These are phyloP conservation scores for Linaria vulgaris DNA, from an alignment of 257 asterid genomes.

Conservation along the genomic window DNA sequence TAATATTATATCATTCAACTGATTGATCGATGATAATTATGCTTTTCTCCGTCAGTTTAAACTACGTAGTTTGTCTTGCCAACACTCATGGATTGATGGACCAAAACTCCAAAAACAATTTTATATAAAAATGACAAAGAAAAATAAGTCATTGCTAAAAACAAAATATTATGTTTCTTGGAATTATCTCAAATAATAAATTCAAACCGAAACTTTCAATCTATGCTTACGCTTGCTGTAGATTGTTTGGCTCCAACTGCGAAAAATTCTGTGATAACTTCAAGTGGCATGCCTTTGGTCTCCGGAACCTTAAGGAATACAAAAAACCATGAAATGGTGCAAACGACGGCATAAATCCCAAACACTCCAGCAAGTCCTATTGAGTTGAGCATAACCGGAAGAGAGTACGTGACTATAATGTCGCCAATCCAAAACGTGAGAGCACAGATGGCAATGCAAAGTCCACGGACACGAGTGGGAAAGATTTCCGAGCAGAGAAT, in stretches of 20 bases:
- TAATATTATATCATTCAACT: too few relatives aligned
- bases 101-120: too few relatives aligned
- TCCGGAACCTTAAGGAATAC: constrained; percentile 77
- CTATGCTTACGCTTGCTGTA: too few relatives aligned
- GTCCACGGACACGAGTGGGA: constrained; percentile 91
- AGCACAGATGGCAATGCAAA: constrained; percentile 94
- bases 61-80: too few relatives aligned
- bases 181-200: too few relatives aligned
- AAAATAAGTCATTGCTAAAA: too few relatives aligned
- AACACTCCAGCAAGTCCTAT: constrained; percentile 82
- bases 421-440: constrained; percentile 86
- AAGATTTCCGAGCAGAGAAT: constrained; percentile 95
- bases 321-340: constrained; percentile 69
- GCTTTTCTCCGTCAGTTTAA: too few relatives aligned
- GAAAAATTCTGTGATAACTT: constrained; percentile 80
- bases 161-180: too few relatives aligned
- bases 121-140: too few relatives aligned
- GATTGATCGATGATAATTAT: too few relatives aligned
- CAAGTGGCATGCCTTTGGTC: constrained; percentile 89
- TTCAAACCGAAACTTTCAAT: too few relatives aligned
- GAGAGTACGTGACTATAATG: constrained; percentile 76
- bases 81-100: too few relatives aligned
- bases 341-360: constrained; percentile 68
- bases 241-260: constrained; percentile 64
- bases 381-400: constrained; percentile 73